Evolutionary conservation across 495 filamentous ascomycete species (phyloP).

Genomic region (Aspergillus avenaceus): DNA sequence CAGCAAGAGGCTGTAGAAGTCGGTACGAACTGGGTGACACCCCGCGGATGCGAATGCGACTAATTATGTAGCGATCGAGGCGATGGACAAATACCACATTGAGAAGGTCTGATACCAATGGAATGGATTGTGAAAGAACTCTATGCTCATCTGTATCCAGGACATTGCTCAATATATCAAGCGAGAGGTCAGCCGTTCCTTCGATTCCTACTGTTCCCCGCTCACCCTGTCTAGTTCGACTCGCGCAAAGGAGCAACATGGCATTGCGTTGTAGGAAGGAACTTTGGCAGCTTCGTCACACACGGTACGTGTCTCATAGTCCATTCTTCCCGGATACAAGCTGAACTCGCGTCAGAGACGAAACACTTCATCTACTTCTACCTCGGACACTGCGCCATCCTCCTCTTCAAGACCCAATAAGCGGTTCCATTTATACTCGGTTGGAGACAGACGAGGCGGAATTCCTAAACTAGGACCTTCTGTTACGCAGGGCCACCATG

Average conservation of each 20-base stretch:
- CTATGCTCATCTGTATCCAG: slow-evolving; percentile 39
- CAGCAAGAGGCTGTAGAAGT: slow-evolving; percentile 90
- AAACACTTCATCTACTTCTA: slow-evolving; percentile 99
- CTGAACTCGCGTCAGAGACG: slow-evolving; percentile 61
- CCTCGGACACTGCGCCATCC: slow-evolving; percentile 95
- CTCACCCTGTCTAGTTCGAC: slow-evolving; percentile 60
- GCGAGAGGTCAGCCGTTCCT: slow-evolving; percentile 64
- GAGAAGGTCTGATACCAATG: slow-evolving; percentile 68
- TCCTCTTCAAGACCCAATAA: slow-evolving; percentile 99
- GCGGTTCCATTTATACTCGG: not conserved
- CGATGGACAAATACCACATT: slow-evolving; percentile 86
- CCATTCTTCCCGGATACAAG: not conserved
- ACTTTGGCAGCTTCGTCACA: slow-evolving; percentile 98
- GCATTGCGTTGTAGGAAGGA: slow-evolving; percentile 98
- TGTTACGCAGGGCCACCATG: not conserved
- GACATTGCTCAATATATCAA: slow-evolving; percentile 98
- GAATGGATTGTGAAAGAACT: not conserved
- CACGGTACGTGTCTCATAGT: slow-evolving; percentile 62
- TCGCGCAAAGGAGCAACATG: slow-evolving; percentile 88
- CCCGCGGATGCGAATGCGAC: slow-evolving; percentile 8
- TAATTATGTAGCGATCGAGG: slow-evolving; percentile 70
- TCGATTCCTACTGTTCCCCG: not conserved
- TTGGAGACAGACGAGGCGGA: not conserved
- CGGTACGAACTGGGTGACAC: slow-evolving; percentile 54
- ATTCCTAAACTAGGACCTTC: not conserved